Conservation (phyloP, 2,329 filamentous ascomycete genomes). For the Neopestalotiopsis sp. region DNA sequence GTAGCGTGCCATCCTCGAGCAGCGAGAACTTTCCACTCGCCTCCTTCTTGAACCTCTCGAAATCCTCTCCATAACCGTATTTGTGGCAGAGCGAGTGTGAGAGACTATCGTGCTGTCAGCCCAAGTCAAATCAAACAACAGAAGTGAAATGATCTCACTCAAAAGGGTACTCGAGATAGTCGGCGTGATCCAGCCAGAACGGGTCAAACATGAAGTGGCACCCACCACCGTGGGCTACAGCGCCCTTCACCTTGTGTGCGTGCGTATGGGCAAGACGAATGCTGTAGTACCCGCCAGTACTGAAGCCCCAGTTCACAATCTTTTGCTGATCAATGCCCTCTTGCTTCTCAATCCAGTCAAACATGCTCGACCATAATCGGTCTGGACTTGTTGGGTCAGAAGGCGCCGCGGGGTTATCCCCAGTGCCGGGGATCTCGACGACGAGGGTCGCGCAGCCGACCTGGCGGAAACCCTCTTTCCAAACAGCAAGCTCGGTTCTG, state of each 20-base stretch:
- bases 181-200: conserved; percentile 57
- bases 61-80: conserved; percentile 32
- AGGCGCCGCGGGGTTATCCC: conserved; percentile 56
- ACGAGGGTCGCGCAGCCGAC: conserved; percentile 54
- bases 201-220: conserved; percentile 62
- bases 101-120: conserved; percentile 22
- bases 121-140: too few species aligned
- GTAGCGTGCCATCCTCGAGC: conserved; percentile 58
- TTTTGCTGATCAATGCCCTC: conserved; percentile 50
- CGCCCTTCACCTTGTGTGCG: conserved; percentile 51
- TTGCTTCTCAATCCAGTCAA: conserved; percentile 58
- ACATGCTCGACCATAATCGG: conserved; percentile 55
- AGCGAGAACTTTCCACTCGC: conserved; percentile 54
- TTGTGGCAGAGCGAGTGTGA: conserved; percentile 35
- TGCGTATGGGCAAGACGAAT: conserved; percentile 64
- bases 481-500: conserved; percentile 39
- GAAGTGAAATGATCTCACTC: conserved; percentile 41
- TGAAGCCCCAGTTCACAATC: conserved; percentile 60
- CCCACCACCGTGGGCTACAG: conserved; percentile 59
- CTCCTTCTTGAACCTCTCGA: conserved; percentile 36
- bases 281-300: conserved; percentile 63
- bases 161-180: conserved; percentile 64
- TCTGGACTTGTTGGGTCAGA: conserved; percentile 54
- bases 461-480: conserved; percentile 38
- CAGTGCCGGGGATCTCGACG: conserved; percentile 62